phyloP scores from a whole-genome alignment of 805 yeast genomes.

The Candida manassasensis region DNA sequence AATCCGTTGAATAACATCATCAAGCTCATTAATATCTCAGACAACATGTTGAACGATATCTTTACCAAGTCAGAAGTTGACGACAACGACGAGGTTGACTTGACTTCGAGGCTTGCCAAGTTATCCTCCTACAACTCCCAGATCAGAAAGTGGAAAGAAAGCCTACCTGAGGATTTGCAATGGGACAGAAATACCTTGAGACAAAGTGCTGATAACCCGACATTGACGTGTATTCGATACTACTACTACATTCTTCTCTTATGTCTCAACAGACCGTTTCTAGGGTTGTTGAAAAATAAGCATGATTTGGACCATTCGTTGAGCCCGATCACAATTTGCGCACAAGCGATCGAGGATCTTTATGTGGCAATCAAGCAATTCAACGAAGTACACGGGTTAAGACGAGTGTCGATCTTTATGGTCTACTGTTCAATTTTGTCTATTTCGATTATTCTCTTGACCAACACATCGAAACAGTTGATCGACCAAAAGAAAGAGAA shows the following conservation, averaged over 20 bases:
- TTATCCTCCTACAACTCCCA: conserved; percentile 44
- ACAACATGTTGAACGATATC: conserved; percentile 41
- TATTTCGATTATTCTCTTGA: conserved; percentile 37
- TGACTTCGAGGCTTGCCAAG: conserved; percentile 35
- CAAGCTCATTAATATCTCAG: conserved; percentile 40
- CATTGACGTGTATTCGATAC: conserved; percentile 47
- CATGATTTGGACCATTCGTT: conserved; percentile 13
- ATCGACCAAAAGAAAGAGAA: conserved; percentile 21
- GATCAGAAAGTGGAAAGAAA: conserved; percentile 48
- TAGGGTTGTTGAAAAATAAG: conserved; percentile 29
- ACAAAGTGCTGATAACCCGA: conserved; percentile 47
- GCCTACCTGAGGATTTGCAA: conserved; percentile 43
- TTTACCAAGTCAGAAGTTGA: conserved; percentile 33
- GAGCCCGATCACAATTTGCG: conserved; percentile 32
- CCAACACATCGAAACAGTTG: conserved; percentile 24
- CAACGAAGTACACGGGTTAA: conserved; percentile 33
- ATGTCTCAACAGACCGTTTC: conserved; percentile 59
- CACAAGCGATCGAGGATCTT: conserved; percentile 39
- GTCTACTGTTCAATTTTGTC: conserved; percentile 45
- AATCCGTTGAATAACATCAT: conserved; percentile 41
- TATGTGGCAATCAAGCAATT: conserved; percentile 35
- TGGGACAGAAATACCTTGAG: conserved; percentile 44
- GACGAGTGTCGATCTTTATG: conserved; percentile 41
- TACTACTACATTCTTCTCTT: conserved; percentile 54
- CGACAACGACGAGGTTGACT: conserved; percentile 36